These are phyloP conservation scores for Olyra latifolia DNA, from an alignment of 176 grass and related monocot genomes.

Conservation along the genomic window DNA sequence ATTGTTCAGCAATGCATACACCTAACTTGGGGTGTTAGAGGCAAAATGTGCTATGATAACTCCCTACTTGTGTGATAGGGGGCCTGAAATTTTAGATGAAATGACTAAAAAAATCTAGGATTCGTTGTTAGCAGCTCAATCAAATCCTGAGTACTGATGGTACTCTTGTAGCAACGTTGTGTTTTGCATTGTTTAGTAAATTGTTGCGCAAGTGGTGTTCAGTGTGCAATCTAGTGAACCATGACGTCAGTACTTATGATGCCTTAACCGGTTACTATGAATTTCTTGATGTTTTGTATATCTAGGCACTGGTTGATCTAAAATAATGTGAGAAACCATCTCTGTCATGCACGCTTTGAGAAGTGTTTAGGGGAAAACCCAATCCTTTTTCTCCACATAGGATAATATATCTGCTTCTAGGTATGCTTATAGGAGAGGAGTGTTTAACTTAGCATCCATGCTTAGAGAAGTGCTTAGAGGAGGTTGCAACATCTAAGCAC, in stretches of 20 bases:
- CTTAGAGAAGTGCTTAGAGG: no score
- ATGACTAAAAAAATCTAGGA: not conserved
- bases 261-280: not conserved
- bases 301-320: slow-evolving; percentile 9
- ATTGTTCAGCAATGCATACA: not conserved
- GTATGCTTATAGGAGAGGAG: no score
- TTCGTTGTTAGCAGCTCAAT: not conserved
- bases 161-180: not conserved
- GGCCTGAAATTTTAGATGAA: not conserved
- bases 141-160: not conserved
- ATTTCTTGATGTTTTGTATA: not conserved
- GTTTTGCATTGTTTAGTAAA: not conserved
- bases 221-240: not conserved
- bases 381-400: no score
- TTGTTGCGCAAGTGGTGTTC: not conserved
- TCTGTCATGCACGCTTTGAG: not conserved
- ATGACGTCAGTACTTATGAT: not conserved
- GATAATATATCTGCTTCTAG: no score
- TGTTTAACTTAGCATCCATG: no score
- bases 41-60: not conserved
- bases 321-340: not conserved
- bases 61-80: not conserved
- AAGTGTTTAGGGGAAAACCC: not conserved
- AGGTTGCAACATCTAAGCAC: no score
- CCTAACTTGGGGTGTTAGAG: not conserved